These are phyloP conservation scores for Coniferiporia weirii DNA, from an alignment of 1,284 basidiomycete genomes.

Conservation along the genomic window DNA sequence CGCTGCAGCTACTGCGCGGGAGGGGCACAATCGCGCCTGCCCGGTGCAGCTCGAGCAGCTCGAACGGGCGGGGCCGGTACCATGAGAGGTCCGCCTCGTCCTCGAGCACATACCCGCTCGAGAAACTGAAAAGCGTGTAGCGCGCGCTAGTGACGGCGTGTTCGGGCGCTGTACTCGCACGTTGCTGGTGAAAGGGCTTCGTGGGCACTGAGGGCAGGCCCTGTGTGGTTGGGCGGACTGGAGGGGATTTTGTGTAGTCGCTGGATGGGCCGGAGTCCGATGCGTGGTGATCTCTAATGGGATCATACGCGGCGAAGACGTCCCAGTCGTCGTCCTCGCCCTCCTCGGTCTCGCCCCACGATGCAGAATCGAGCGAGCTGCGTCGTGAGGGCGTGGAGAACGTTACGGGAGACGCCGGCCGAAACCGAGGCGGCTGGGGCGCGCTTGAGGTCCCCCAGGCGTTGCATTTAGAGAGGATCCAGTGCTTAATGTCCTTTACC, in stretches of 20 bases:
- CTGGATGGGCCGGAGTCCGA: slow-evolving; percentile 13
- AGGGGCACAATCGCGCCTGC: slow-evolving; percentile 37
- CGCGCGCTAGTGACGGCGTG: slow-evolving; percentile 21
- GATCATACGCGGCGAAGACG: slow-evolving; percentile 19
- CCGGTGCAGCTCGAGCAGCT: slow-evolving; percentile 62
- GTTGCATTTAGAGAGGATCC: slow-evolving; percentile 52
- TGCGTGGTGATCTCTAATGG: slow-evolving; percentile 18
- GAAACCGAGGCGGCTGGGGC: slow-evolving; percentile 35
- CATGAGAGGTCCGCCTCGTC: slow-evolving; percentile 53
- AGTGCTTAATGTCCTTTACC: slow-evolving; percentile 53
- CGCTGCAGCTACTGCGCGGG: slow-evolving; percentile 35
- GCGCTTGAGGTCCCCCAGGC: slow-evolving; percentile 30
- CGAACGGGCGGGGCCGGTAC: slow-evolving; percentile 52
- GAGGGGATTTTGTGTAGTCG: not conserved
- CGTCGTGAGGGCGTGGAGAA: slow-evolving; percentile 37
- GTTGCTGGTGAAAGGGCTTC: not conserved
- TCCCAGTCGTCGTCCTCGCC: slow-evolving; percentile 19
- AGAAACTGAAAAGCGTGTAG: slow-evolving; percentile 53
- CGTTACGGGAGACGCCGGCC: slow-evolving; percentile 54
- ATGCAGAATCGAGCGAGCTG: slow-evolving; percentile 17
- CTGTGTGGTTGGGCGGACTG: not conserved
- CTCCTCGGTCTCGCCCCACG: slow-evolving; percentile 12
- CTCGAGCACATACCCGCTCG: slow-evolving; percentile 61
- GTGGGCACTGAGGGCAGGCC: slow-evolving; percentile 9
- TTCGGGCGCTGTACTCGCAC: slow-evolving; percentile 6